Percentiles rank a stretch among this genome's conserved stretches.
These are phyloP conservation scores for Teunomyces kruisii DNA, from an alignment of 805 yeast genomes.

Conservation along the genomic window DNA sequence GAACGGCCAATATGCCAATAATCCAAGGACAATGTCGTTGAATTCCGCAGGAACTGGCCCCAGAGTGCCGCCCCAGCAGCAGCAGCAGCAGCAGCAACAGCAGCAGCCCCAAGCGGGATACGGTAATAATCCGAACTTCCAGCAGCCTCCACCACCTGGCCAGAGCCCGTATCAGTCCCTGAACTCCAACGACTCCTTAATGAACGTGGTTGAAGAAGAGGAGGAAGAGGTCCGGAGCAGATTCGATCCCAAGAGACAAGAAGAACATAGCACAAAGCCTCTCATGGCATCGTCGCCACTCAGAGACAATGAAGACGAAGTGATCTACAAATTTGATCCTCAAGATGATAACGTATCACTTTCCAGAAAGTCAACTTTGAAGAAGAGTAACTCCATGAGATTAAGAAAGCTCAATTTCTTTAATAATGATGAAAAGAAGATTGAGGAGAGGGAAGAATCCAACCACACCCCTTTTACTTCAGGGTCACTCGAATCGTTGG, in stretches of 20 bases:
- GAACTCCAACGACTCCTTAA: slow-evolving; percentile 30
- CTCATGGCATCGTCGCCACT: slow-evolving; percentile 1
- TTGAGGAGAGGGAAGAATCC: slow-evolving; percentile 4
- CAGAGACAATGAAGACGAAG: slow-evolving; percentile 17
- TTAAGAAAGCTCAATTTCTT: slow-evolving; percentile 42
- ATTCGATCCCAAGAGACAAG: slow-evolving; percentile 6
- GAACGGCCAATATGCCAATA: slow-evolving; percentile 6
- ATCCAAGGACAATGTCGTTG: neutral
- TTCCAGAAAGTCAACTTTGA: slow-evolving; percentile 39
- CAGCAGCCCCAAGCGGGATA: slow-evolving; percentile 1
- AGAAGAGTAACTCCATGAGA: slow-evolving; percentile 40
- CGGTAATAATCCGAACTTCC: neutral
- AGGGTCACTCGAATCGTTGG: neutral
- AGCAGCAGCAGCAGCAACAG: slow-evolving; percentile 4
- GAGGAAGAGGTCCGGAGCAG: slow-evolving; percentile 21
- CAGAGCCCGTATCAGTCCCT: slow-evolving; percentile 3
- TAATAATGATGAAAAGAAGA: slow-evolving; percentile 14
- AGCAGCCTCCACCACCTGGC: neutral
- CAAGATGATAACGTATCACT: slow-evolving; percentile 26
- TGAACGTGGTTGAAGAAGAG: slow-evolving; percentile 37
- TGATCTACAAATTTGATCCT: slow-evolving; percentile 31
- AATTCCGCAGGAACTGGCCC: neutral
- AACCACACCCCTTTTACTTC: slow-evolving; percentile 1
- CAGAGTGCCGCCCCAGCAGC: slow-evolving; percentile 2
- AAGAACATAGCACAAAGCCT: slow-evolving; percentile 3